Evolutionary conservation across 1,139 yeast species (phyloP).

Genomic region (Suhomyces anneliseae): DNA sequence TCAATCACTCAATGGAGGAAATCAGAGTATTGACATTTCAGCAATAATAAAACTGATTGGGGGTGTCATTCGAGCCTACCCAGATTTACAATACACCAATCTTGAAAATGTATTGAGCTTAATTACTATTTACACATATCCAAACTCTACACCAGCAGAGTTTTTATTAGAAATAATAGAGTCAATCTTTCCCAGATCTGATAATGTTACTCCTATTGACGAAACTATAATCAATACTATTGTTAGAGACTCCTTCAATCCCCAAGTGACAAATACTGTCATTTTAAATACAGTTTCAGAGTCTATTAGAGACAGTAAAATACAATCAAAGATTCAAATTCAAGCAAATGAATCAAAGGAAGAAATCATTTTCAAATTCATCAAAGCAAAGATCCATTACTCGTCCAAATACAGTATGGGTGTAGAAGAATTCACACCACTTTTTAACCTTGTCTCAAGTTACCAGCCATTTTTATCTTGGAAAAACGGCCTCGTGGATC

Average conservation of each 20-base stretch:
- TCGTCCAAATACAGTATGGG: conserved; percentile 22
- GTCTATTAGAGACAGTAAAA: background rate
- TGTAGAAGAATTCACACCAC: conserved; percentile 15
- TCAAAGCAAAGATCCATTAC: conserved; percentile 25
- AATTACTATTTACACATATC: conserved; percentile 4
- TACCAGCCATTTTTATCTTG: conserved; percentile 26
- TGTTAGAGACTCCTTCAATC: background rate
- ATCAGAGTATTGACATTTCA: background rate
- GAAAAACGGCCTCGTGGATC: conserved; percentile 30
- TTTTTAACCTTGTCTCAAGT: conserved; percentile 17
- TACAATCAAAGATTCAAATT: background rate
- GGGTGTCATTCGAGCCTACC: background rate
- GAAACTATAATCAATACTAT: background rate
- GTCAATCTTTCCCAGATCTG: background rate
- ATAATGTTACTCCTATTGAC: background rate
- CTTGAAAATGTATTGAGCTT: conserved; percentile 9
- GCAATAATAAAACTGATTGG: background rate
- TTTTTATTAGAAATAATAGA: background rate
- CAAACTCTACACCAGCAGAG: background rate
- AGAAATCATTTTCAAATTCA: conserved; percentile 20
- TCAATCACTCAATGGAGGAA: background rate
- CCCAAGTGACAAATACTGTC: background rate
- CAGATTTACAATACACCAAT: conserved; percentile 5
- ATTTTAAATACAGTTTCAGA: conserved; percentile 3
- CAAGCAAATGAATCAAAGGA: background rate